Evolutionary conservation across 2,329 filamentous ascomycete species (phyloP).

Genomic region (Pyrenophora seminiperda): DNA sequence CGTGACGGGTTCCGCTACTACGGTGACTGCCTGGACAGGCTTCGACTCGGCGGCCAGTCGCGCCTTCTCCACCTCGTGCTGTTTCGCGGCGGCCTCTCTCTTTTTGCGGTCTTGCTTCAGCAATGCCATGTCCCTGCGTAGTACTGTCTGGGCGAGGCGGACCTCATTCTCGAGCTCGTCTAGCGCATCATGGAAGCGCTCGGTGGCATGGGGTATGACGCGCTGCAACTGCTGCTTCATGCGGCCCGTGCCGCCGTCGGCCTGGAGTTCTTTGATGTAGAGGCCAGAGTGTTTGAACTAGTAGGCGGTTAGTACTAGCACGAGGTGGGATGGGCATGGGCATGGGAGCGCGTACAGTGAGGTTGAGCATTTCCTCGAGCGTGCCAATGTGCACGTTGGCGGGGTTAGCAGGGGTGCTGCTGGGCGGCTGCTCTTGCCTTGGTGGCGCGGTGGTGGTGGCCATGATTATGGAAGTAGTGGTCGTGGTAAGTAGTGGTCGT

Average conservation of each 20-base stretch:
- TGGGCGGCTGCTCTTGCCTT: conserved; percentile 14
- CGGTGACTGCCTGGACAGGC: conserved; percentile 10
- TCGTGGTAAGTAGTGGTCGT: not conserved
- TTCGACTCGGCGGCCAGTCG: conserved; percentile 39
- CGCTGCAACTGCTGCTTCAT: conserved; percentile 44
- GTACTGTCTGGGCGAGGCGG: conserved; percentile 39
- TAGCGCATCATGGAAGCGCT: conserved; percentile 57
- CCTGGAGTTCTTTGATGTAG: conserved; percentile 51
- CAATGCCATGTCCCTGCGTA: conserved; percentile 46
- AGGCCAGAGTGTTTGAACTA: conserved; percentile 54
- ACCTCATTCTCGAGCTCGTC: conserved; percentile 57
- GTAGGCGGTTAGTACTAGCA: conserved; percentile 14
- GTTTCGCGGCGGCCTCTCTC: conserved; percentile 42
- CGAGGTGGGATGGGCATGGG: not conserved
- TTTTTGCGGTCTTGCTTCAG: conserved; percentile 43
- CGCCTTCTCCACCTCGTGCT: conserved; percentile 39
- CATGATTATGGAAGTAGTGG: conserved; percentile 11
- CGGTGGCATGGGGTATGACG: conserved; percentile 49
- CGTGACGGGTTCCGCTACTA: conserved; percentile 17
- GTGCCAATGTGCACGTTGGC: conserved; percentile 46
- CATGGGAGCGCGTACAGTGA: conserved; percentile 47
- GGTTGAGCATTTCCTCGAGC: conserved; percentile 55
- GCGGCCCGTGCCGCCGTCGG: conserved; percentile 35
- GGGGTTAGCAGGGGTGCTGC: conserved; percentile 16
- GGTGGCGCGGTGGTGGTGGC: conserved; percentile 16